These are phyloP conservation scores for Hygrophila difformis DNA, from an alignment of 257 asterid species.

Conservation along the genomic window DNA sequence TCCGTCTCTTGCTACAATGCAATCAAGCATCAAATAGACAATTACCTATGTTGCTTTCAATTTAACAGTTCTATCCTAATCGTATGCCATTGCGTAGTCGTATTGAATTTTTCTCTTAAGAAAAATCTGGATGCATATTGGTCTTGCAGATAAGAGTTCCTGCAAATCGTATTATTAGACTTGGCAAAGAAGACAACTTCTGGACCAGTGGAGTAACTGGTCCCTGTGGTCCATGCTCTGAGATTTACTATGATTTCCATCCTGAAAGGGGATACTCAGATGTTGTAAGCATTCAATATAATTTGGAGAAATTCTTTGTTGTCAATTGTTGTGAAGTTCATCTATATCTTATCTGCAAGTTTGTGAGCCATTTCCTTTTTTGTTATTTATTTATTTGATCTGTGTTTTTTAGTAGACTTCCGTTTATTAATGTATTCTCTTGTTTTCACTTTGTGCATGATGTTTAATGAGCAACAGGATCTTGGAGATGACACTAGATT, in stretches of 20 bases:
- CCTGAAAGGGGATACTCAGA: conserved; percentile 69
- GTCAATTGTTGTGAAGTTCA: conserved; percentile 3
- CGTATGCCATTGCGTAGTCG: too few species aligned
- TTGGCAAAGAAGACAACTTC: conserved; percentile 91
- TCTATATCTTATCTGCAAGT: conserved; percentile 8
- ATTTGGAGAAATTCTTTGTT: conserved; percentile 9
- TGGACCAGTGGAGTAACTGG: conserved; percentile 97
- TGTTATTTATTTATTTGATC: conserved; percentile 7
- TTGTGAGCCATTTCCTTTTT: conserved; percentile 4
- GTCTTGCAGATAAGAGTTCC: conserved; percentile 58
- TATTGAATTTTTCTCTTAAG: too few species aligned
- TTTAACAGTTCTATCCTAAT: too few species aligned
- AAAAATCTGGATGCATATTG: too few species aligned
- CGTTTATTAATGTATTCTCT: too few species aligned
- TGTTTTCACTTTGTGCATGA: conserved; percentile 1
- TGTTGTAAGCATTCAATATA: conserved; percentile 40
- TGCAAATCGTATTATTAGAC: conserved; percentile 57
- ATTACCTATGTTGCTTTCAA: too few species aligned
- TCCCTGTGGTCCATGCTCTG: conserved; percentile 98
- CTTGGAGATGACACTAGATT: conserved; percentile 92
- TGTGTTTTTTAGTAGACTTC: not conserved
- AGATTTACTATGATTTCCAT: conserved; percentile 84
- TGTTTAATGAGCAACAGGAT: conserved; percentile 37
- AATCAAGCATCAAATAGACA: too few species aligned
- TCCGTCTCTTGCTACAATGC: too few species aligned